Base-by-base conservation (phyloP, 1,284 basidiomycete genomes). In the Rhodofomes roseus region DNA sequence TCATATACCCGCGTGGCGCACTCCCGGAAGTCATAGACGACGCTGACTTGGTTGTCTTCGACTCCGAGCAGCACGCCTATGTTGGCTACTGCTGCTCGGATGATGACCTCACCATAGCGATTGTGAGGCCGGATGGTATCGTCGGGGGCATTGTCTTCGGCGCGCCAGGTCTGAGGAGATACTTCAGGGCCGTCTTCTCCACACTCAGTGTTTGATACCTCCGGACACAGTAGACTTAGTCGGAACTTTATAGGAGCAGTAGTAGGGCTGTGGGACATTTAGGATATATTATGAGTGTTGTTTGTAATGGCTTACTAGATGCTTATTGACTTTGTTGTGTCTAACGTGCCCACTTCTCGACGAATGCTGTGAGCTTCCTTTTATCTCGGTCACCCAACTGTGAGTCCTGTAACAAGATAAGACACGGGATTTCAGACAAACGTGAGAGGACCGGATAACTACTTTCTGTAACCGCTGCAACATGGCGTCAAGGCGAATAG, bases 401-500 rank as follows among this genome's bases (percentile, higher is more conserved):
- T n/a, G 40, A 29, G 12, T 59, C 61, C 65, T 65, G 51, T n/a
- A 6, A 31, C 2, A 16, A 23, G 37, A 27, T 16, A 14, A 27
- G 20, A 12, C 9, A 41, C 11, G 23, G 34, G 12, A 8, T 14
- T 8, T 18, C 6, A 22, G 23, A 34, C 39, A 14, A 1, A 34
- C 25, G 3, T 34, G 29, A 16, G 12, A 44, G 8, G n/a, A 8
- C 18, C 14, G 9, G 12, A 14, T 31, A 11, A 43, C 41, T 6
- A 65, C 69, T 61, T 68, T 66, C 56, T 67, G 63, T 2, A 69
- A 59, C 37, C 57, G 48, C 34, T 56, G 54, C 1, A 69, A 62
- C 2, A 65, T 57, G 6, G 46, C 46, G 11, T 53, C 65, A 23
- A 70, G 55, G 18, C 58, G 55, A 1, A 63, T 57, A 2, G 60